Evolutionary conservation across 257 asterid genomes (phyloP).

Genomic region (Lavandula angustifolia): DNA sequence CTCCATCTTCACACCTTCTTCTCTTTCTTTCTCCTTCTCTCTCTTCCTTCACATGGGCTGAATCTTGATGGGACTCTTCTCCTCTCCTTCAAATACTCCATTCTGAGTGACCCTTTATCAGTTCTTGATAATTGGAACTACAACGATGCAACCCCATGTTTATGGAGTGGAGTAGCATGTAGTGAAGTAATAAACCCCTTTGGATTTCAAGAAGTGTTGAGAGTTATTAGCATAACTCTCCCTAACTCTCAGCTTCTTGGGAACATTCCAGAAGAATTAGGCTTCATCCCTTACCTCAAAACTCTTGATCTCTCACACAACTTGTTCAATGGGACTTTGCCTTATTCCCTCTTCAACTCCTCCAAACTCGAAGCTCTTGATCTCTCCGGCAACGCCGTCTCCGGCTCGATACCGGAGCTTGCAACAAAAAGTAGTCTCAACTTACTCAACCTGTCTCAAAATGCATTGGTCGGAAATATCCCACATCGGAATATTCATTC

Average conservation of each 20-base stretch:
- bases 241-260: constrained; percentile 65
- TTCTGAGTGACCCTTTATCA: constrained; percentile 71
- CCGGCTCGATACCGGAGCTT: constrained; percentile 52
- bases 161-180: constrained; percentile 79
- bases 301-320: constrained; percentile 72
- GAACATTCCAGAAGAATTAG: constrained; percentile 62
- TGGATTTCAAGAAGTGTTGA: constrained; percentile 34
- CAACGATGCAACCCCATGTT: constrained; percentile 68
- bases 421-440: constrained; percentile 32
- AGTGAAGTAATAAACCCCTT: constrained; percentile 33
- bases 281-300: constrained; percentile 55
- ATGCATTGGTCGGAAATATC: constrained; percentile 57
- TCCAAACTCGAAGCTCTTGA: constrained; percentile 56
- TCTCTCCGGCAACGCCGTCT: constrained; percentile 50
- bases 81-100: constrained; percentile 83
- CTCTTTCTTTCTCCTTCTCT: constrained; percentile 43
- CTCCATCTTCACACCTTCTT: constrained; percentile 37
- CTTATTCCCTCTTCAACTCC: constrained; percentile 61
- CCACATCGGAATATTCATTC: constrained; percentile 43
- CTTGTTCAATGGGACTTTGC: constrained; percentile 69
- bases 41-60: constrained; percentile 29
- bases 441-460: constrained; percentile 58
- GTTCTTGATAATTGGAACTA: constrained; percentile 86
- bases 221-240: constrained; percentile 55
- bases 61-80: constrained; percentile 76